These are phyloP conservation scores for Fagus sylvatica DNA, from an alignment of 306 rosid genomes.

Conservation along the genomic window DNA sequence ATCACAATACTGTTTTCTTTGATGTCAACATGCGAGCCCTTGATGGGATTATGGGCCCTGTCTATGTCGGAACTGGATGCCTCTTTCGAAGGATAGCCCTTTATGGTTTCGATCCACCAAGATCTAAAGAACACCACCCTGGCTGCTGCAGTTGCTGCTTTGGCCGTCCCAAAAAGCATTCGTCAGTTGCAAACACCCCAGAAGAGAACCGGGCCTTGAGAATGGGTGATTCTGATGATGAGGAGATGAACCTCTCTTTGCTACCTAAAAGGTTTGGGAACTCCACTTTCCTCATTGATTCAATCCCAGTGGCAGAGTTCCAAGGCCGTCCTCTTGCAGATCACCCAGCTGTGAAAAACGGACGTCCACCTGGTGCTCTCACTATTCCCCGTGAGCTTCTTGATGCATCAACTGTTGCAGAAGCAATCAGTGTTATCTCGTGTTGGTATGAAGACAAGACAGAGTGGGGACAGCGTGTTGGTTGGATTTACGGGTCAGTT, in stretches of 20 bases:
- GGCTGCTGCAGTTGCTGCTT: constrained; percentile 77
- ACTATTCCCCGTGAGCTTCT: constrained; percentile 82
- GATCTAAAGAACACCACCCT: constrained; percentile 67
- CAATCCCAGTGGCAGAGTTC: constrained; percentile 92
- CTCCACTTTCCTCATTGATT: constrained; percentile 85
- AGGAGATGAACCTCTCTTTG: constrained; percentile 81
- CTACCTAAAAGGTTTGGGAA: constrained; percentile 88
- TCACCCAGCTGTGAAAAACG: constrained; percentile 93
- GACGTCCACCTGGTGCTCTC: constrained; percentile 91
- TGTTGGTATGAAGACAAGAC: constrained; percentile 99
- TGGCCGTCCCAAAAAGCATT: constrained; percentile 52
- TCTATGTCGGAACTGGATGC: constrained; percentile 96
- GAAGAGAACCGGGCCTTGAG: constrained; percentile 81
- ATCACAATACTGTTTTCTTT: constrained; percentile 95
- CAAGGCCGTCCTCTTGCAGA: constrained; percentile 99
- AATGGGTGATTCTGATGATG: constrained; percentile 88
- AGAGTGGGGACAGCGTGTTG: constrained; percentile 95
- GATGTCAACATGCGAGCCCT: constrained; percentile 98
- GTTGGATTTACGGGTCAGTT: constrained; percentile 98
- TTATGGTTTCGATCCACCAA: constrained; percentile 94
- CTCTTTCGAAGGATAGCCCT: constrained; percentile 87
- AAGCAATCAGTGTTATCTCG: constrained; percentile 92
- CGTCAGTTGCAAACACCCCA: constrained; percentile 44
- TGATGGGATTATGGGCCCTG: constrained; percentile 96
- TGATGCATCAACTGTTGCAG: constrained; percentile 93